These are phyloP conservation scores for Laguncularia racemosa DNA, from an alignment of 345 rosid species.

Conservation along the genomic window DNA sequence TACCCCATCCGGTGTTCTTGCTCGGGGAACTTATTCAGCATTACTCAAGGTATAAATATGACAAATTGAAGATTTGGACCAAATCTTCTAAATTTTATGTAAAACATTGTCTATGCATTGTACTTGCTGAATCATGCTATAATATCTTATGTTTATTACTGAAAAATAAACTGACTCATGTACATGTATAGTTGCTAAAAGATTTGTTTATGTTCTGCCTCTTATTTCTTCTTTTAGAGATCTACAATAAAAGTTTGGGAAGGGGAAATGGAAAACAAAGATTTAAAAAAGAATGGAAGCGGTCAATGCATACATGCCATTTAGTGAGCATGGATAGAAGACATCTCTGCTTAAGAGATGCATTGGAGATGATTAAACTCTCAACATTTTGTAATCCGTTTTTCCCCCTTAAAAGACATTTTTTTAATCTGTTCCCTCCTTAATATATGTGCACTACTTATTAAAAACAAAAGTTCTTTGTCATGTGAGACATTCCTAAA, in stretches of 20 bases:
- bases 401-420: too few relatives aligned
- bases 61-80: neutral
- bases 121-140: neutral
- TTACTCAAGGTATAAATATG: conserved; percentile 27
- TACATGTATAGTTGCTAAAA: neutral
- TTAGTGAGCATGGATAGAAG: too few relatives aligned
- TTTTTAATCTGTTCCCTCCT: too few relatives aligned
- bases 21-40: conserved; percentile 47
- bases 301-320: too few relatives aligned
- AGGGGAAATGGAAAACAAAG: too few relatives aligned
- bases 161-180: neutral
- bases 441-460: too few relatives aligned
- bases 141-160: neutral
- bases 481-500: too few relatives aligned
- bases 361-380: too few relatives aligned
- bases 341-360: too few relatives aligned
- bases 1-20: conserved; percentile 45
- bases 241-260: neutral
- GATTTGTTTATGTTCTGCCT: neutral
- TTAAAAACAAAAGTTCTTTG: too few relatives aligned
- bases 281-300: too few relatives aligned
- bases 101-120: neutral
- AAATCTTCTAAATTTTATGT: neutral
- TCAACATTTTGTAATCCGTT: too few relatives aligned
- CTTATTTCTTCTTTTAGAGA: neutral